Conservation (phyloP, 495 filamentous ascomycete species). For the Penicillium simplicissimum region DNA sequence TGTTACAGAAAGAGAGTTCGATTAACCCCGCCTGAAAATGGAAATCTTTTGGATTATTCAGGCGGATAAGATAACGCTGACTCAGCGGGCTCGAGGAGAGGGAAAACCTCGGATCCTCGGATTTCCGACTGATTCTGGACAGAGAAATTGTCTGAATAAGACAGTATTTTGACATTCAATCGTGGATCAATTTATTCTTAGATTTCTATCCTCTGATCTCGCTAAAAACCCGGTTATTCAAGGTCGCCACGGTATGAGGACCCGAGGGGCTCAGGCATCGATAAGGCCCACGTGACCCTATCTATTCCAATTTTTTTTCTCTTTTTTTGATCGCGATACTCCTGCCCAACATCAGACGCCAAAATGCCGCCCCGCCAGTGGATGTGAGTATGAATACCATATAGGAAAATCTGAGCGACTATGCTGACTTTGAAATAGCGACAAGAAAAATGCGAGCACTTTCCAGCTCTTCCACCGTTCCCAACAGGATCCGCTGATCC, state of each 20-base stretch:
- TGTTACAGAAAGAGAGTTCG: conserved; percentile 14
- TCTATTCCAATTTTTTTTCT: conserved; percentile 39
- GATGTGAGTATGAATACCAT: conserved; percentile 64
- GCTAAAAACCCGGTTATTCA: neutral
- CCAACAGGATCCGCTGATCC: conserved; percentile 93
- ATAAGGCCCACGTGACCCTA: conserved; percentile 43
- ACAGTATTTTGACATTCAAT: neutral
- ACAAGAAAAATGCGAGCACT: conserved; percentile 91
- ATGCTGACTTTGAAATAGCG: conserved; percentile 50
- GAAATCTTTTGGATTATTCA: conserved; percentile 38
- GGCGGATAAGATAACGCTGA: conserved; percentile 39
- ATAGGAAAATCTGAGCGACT: neutral
- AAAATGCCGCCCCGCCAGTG: conserved; percentile 80
- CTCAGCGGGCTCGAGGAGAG: conserved; percentile 16
- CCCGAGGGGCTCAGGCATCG: conserved; percentile 32
- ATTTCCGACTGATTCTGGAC: neutral
- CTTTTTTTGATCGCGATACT: conserved; percentile 28
- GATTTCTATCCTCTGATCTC: neutral
- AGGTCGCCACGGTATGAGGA: conserved; percentile 20
- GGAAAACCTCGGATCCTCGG: conserved; percentile 4
- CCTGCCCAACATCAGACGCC: conserved; percentile 16
- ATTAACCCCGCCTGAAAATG: conserved; percentile 34
- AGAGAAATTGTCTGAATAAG: neutral
- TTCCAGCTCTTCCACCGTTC: conserved; percentile 94
- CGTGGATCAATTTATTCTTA: neutral